Evolutionary conservation across 257 asterid genomes (phyloP), one percentile per base, ranked within the genome.

Genomic region (Anisodus tanguticus): DNA sequence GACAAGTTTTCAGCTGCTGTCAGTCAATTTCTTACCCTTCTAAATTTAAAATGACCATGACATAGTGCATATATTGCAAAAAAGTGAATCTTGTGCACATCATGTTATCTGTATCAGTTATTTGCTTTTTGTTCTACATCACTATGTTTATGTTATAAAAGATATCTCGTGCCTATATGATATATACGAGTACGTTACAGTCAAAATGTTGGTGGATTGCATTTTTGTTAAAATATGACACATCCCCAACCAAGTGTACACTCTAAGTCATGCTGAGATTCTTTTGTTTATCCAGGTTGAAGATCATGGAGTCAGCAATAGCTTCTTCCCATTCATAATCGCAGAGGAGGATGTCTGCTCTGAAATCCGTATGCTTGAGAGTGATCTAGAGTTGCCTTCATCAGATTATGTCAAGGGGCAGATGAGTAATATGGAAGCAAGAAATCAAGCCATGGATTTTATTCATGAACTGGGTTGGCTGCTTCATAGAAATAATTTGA

Each of bases 401-500:
- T 66, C 62, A 66, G 91, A 87, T 76, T 82, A 85, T 76, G 57
- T 87, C 47, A 83, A 63, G 47, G 85, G 85, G 87, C 90, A 89
- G 68, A 64, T 67, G 41, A 88, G 86, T 80, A 86, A 88, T 69
- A 35, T 71, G 60, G 89, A 82, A 83, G 86, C 85, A 69, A 86
- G 88, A 82, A 85, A 86, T 84, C 89, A 84, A 85, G 93, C 93
- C 67, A 82, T 92, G 90, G 92, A 93, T 69, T 93, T 93, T 82
- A 86, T 93, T 76, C 93, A 92, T 83, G 97, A 93, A 90, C 86
- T 93, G 91, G 97, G 97, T 72, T 92, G 95, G 97, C 93, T 93
- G 84, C 92, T 92, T 84, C 95, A 89, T 62, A 92, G 92, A 85
- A 89, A 85, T 83, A 87, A 88, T 41, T 87, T 83, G 60, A 91